Evolutionary conservation across 1,284 basidiomycete genomes (phyloP).

Genomic region (Leccinum pachyderme): DNA sequence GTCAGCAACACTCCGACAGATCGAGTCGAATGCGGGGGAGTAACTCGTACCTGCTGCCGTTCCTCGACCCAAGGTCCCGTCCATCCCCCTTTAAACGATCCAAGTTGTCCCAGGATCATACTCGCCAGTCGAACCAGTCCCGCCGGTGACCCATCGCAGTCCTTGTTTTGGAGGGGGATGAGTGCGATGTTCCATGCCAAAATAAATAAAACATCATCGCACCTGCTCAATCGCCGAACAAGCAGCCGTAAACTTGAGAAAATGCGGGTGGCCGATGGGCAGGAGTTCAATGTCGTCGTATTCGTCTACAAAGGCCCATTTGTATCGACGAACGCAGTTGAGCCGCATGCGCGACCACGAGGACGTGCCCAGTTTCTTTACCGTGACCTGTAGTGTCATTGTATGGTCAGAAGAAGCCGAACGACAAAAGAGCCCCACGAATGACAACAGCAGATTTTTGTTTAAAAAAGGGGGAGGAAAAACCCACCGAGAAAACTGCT

Average conservation of each 20-base stretch:
- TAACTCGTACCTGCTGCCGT: slow-evolving; percentile 25
- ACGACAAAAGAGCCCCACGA: not conserved
- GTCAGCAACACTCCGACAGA: not conserved
- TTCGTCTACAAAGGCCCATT: slow-evolving; percentile 66
- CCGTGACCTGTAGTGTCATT: slow-evolving; percentile 29
- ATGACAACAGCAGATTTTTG: not conserved
- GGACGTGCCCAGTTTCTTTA: slow-evolving; percentile 31
- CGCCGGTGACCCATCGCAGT: slow-evolving; percentile 21
- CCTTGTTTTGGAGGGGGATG: not conserved
- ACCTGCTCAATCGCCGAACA: slow-evolving; percentile 40
- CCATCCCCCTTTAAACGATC: slow-evolving; percentile 33
- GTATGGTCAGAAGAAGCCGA: not conserved
- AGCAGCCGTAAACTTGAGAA: slow-evolving; percentile 41
- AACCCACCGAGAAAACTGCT: slow-evolving; percentile 45
- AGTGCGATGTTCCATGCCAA: not conserved
- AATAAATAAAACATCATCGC: not conserved
- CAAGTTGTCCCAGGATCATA: slow-evolving; percentile 35
- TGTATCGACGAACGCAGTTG: slow-evolving; percentile 64
- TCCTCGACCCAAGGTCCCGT: slow-evolving; percentile 40
- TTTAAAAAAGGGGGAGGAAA: slow-evolving; percentile 8
- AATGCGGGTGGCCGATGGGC: slow-evolving; percentile 43
- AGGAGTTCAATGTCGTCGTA: slow-evolving; percentile 45
- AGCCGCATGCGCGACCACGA: slow-evolving; percentile 39
- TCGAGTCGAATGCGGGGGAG: not conserved
- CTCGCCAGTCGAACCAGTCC: slow-evolving; percentile 42